These are phyloP conservation scores for Cercospora sesami DNA, from an alignment of 2,329 filamentous ascomycete genomes.

Conservation along the genomic window DNA sequence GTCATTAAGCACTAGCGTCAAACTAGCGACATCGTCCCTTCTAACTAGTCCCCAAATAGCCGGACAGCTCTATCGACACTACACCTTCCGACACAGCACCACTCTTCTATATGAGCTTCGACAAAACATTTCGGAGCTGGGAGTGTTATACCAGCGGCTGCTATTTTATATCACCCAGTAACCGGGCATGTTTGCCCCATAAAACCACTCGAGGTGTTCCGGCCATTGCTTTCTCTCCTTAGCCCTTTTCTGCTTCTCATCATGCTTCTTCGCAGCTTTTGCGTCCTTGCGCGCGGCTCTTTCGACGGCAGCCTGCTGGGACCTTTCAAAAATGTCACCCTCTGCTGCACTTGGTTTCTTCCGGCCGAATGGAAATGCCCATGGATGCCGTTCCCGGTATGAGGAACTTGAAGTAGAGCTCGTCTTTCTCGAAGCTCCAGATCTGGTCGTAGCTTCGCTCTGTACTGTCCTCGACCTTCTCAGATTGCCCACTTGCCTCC, in stretches of 20 bases:
- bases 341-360: background rate
- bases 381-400: background rate
- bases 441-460: slow-evolving; percentile 2
- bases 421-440: background rate
- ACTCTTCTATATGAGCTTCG: background rate
- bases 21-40: background rate
- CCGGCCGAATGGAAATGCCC: background rate
- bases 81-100: background rate
- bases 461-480: background rate
- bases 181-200: background rate
- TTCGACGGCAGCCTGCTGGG: background rate
- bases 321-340: background rate
- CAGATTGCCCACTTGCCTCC: background rate
- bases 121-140: background rate
- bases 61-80: background rate
- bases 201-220: slow-evolving; percentile 8
- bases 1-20: slow-evolving; percentile 6
- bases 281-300: background rate
- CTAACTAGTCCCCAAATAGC: background rate
- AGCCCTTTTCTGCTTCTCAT: slow-evolving; percentile 2
- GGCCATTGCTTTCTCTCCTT: slow-evolving; percentile 4
- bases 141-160: background rate
- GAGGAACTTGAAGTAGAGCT: slow-evolving; percentile 3
- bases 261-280: slow-evolving; percentile 3
- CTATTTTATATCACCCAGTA: slow-evolving; percentile 10